Percentiles rank a stretch among this genome's conserved stretches.
phyloP scores from a whole-genome alignment of 352 stramenopile species.

The Phytophthora citricola region DNA sequence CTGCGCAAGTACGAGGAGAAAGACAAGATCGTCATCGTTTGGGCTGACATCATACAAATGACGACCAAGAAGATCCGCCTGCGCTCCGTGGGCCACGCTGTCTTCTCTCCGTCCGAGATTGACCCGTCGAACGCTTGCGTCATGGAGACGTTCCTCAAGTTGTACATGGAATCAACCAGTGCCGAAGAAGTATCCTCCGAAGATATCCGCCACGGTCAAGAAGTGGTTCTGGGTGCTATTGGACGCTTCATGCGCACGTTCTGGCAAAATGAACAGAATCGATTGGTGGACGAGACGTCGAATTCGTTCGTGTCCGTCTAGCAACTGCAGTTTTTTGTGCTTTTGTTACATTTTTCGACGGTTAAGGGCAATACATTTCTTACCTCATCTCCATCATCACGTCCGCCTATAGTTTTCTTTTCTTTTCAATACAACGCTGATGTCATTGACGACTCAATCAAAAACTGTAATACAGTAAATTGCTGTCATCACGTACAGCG shows the following conservation, averaged over 20 bases:
- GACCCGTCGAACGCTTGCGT: slow-evolving; percentile 5
- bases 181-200: neutral
- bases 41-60: slow-evolving; percentile 23
- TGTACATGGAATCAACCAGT: slow-evolving; percentile 14
- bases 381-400: too few species aligned
- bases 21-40: slow-evolving; percentile 19
- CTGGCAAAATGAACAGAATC: slow-evolving; percentile 24
- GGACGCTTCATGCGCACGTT: slow-evolving; percentile 16
- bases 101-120: slow-evolving; percentile 17
- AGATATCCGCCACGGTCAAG: slow-evolving; percentile 18
- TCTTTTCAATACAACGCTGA: too few species aligned
- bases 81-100: slow-evolving; percentile 5
- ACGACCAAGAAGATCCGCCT: slow-evolving; percentile 14
- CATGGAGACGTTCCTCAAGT: slow-evolving; percentile 17
- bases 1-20: slow-evolving; percentile 25
- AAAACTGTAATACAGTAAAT: too few species aligned
- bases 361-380: too few species aligned
- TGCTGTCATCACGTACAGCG: too few species aligned
- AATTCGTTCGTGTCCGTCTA: neutral
- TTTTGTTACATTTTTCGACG: too few species aligned
- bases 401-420: too few species aligned
- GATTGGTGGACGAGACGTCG: slow-evolving; percentile 16
- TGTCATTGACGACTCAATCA: too few species aligned
- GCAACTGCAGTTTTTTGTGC: too few species aligned
- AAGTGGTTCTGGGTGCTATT: slow-evolving; percentile 13